Conservation (phyloP, 164 flowering plant genomes). For the Piper betle region DNA sequence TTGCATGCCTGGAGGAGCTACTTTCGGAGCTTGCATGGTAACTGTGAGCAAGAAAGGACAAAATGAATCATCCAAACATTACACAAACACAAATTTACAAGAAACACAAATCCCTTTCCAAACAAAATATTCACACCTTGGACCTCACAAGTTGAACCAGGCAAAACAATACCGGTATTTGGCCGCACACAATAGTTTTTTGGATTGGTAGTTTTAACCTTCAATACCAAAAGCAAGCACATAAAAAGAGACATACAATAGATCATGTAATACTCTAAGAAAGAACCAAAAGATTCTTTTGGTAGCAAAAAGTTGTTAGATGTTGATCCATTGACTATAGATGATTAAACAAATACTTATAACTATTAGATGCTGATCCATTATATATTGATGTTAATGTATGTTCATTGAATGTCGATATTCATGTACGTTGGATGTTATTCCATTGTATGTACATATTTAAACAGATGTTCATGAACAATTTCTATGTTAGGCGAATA, state of each 20-base stretch:
- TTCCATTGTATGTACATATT: too few species aligned
- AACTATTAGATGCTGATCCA: too few species aligned
- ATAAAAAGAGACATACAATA: not conserved
- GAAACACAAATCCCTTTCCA: too few species aligned
- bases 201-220: conserved; percentile 96
- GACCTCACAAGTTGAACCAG: conserved; percentile 50
- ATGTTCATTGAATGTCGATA: too few species aligned
- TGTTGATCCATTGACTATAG: too few species aligned
- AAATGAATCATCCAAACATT: not conserved
- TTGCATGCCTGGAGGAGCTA: conserved; percentile 66
- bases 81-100: not conserved
- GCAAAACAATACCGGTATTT: conserved; percentile 59
- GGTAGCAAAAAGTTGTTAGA: too few species aligned
- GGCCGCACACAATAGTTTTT: conserved; percentile 88
- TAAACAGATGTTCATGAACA: too few species aligned
- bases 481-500: too few species aligned
- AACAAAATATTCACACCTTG: conserved; percentile 32
- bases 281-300: not conserved
- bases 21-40: conserved; percentile 87
- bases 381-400: too few species aligned
- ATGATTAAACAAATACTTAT: too few species aligned
- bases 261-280: not conserved
- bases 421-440: too few species aligned
- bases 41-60: conserved; percentile 21
- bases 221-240: conserved; percentile 1